Evolutionary conservation across 164 flowering plant species (phyloP), one percentile per base, ranked within the genome.

Genomic region (Vitis labrusca): DNA sequence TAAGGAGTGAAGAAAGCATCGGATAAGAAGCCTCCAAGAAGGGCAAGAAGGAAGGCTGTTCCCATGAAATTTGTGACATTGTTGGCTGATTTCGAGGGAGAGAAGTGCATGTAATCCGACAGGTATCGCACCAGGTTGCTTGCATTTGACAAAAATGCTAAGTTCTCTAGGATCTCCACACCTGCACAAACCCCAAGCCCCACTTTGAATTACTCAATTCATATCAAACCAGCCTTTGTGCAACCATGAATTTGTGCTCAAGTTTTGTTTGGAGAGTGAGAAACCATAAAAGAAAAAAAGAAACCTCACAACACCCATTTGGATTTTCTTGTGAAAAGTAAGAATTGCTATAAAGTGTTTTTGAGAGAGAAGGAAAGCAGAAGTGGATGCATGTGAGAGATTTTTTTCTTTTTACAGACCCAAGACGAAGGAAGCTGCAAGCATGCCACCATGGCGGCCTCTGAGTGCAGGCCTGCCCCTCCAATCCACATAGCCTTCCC

Each of bases 1-100:
- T 74, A 89, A 66, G 91, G 63, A 11, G 86, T 77, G 71, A 82
- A 81, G 75, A 75, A 86, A 9, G 94, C 89, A 52, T 89, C 91
- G 10, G 90, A 83, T 14, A 89, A 66, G 83, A 89, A 87, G 10
- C 94, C 94, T 2, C 94, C 91, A 32, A 89, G 88, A 16, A 89
- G 88, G 29, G 90, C 89, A 1, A 89, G 86, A 37, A 89, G 83
- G 78, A 86, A 89, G 51, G 91, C 84, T 0, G 94, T 89, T 11
- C 94, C 94, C 91, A 89, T 87, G 86, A 87, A 89, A 77, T 85
- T 78, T 2, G 94, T 87, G 59, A 89, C 90, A 16, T 74, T 69
- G 58, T 83, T 87, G 15, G 94, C 88, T 14, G 91, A 72, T 65
- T 64, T 74, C 0, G 89, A 76, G 7, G 85, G 88, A 7, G 84